Conservation (phyloP, 2,329 filamentous ascomycete species). For the Penicillium sp. region DNA sequence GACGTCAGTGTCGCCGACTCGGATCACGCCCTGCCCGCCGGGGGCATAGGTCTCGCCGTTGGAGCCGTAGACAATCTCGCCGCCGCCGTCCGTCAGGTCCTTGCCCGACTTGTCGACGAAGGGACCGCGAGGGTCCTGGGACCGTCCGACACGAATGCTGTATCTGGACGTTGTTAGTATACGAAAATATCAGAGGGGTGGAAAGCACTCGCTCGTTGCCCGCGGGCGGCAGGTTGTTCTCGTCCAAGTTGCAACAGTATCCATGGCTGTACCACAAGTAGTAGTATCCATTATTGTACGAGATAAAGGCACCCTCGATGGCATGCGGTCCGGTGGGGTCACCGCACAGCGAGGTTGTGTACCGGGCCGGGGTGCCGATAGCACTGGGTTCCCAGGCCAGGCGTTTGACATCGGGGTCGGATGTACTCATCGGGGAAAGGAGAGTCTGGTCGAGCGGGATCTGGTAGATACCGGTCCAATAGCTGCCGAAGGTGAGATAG, state of each 20-base stretch:
- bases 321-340: slow-evolving; percentile 32
- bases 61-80: slow-evolving; percentile 58
- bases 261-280: slow-evolving; percentile 40
- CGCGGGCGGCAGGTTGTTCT: slow-evolving; percentile 42
- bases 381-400: slow-evolving; percentile 29
- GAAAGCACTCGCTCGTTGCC: slow-evolving; percentile 49
- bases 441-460: slow-evolving; percentile 46
- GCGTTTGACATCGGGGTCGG: slow-evolving; percentile 27
- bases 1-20: slow-evolving; percentile 41
- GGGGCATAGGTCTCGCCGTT: slow-evolving; percentile 64
- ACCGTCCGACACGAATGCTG: slow-evolving; percentile 64
- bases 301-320: slow-evolving; percentile 33
- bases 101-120: slow-evolving; percentile 57
- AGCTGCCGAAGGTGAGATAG: slow-evolving; percentile 64
- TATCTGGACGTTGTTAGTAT: slow-evolving; percentile 43
- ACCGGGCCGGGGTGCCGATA: slow-evolving; percentile 16
- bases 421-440: slow-evolving; percentile 20
- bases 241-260: slow-evolving; percentile 31
- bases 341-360: slow-evolving; percentile 27
- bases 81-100: slow-evolving; percentile 56
- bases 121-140: slow-evolving; percentile 50
- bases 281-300: slow-evolving; percentile 29
- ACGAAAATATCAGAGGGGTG: background rate
- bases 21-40: slow-evolving; percentile 62
- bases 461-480: slow-evolving; percentile 66